Evolutionary conservation across 169 alveolate species (phyloP).

Genomic region (Pseudocohnilembus persalinus): DNA sequence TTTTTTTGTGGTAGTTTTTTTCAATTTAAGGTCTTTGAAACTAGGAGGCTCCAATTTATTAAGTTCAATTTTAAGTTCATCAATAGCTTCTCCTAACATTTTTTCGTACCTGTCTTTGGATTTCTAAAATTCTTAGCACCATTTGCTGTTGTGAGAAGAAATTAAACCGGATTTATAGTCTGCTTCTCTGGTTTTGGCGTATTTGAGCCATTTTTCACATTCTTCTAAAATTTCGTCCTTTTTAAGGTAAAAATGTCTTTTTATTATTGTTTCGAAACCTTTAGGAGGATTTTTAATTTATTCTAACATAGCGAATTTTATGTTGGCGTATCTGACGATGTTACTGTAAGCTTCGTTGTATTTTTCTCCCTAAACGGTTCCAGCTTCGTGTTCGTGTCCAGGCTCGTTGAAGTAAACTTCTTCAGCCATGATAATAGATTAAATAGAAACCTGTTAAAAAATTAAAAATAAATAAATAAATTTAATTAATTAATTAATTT

Average conservation of each 20-base stretch:
- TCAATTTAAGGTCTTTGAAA: conserved; percentile 46
- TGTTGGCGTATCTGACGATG: conserved; percentile 85
- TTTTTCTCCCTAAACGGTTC: conserved; percentile 83
- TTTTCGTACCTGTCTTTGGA: conserved; percentile 66
- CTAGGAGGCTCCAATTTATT: conserved; percentile 52
- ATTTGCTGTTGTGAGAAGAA: conserved; percentile 69
- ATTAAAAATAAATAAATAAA: no score
- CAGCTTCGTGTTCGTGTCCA: conserved; percentile 84
- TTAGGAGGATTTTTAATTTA: conserved; percentile 80
- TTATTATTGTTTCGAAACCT: conserved; percentile 79
- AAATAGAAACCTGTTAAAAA: conserved; percentile 82
- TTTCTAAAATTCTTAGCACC: conserved; percentile 70
- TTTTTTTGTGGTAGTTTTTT: conserved; percentile 26
- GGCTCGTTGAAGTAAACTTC: conserved; percentile 91
- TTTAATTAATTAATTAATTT: no score
- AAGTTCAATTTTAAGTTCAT: conserved; percentile 68
- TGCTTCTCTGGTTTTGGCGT: conserved; percentile 71
- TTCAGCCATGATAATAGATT: conserved; percentile 88
- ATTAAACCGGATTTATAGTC: conserved; percentile 65
- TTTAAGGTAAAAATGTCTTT: conserved; percentile 83
- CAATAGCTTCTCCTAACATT: conserved; percentile 64
- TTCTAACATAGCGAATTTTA: conserved; percentile 87
- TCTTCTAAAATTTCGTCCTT: conserved; percentile 79
- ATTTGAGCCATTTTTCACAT: conserved; percentile 78
- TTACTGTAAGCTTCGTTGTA: conserved; percentile 86